Percentiles rank a stretch among this genome's conserved stretches.
Conservation (phyloP, 1,284 basidiomycete genomes). For the Apiotrichum akiyoshidainum region DNA sequence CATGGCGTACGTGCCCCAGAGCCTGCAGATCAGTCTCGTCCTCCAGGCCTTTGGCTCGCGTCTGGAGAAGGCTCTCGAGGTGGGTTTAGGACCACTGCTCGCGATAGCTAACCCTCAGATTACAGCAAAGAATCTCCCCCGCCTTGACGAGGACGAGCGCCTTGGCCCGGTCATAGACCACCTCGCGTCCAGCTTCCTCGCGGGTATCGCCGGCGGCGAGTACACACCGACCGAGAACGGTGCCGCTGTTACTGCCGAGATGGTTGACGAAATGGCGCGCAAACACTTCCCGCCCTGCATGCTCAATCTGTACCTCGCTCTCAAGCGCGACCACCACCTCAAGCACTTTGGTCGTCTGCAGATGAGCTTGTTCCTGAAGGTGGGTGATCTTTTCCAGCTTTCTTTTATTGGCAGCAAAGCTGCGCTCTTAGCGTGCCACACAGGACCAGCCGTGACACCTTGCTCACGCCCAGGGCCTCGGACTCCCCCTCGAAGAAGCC, state of each 20-base stretch:
- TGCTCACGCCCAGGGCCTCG: constrained; percentile 65
- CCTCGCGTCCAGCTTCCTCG: constrained; percentile 88
- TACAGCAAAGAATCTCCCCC: constrained; percentile 82
- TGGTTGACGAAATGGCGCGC: constrained; percentile 82
- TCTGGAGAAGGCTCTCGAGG: constrained; percentile 77
- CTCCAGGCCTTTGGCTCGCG: constrained; percentile 79
- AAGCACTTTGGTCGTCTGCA: constrained; percentile 91
- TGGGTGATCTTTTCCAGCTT: too few species aligned
- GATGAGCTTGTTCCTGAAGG: constrained; percentile 94
- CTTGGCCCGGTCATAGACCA: constrained; percentile 87
- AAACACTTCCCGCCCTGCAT: constrained; percentile 96
- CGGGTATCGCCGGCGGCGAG: constrained; percentile 63
- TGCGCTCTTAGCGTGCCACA: too few species aligned
- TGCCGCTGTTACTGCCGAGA: constrained; percentile 75
- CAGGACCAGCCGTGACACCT: too few species aligned
- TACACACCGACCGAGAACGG: constrained; percentile 53
- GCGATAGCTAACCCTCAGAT: constrained; percentile 53
- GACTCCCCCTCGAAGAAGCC: constrained; percentile 92
- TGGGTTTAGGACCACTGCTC: constrained; percentile 47
- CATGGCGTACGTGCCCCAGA: constrained; percentile 82
- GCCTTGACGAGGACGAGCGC: constrained; percentile 94
- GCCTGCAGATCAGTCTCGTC: constrained; percentile 81
- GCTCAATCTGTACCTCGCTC: constrained; percentile 79
- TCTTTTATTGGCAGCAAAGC: too few species aligned
- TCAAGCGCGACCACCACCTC: constrained; percentile 77